Evolutionary conservation across 768 basidiomycete species (phyloP).

Genomic region (Boletus rubroflammeus): DNA sequence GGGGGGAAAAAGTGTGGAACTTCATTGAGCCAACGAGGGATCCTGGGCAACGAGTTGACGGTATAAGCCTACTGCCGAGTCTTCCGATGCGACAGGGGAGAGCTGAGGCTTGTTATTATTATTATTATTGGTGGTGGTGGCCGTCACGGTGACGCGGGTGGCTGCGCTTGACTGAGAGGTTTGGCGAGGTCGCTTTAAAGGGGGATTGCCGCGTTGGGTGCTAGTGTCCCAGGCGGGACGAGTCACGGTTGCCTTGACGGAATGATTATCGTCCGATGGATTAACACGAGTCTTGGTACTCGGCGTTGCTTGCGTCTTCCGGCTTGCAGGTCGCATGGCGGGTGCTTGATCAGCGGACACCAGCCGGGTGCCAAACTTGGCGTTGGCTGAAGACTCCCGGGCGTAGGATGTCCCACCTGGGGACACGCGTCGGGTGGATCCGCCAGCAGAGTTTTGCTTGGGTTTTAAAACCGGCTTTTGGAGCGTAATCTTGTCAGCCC

Average conservation of each 20-base stretch:
- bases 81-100: constrained; percentile 67
- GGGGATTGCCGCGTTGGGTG: constrained; percentile 41
- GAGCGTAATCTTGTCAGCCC: constrained; percentile 85
- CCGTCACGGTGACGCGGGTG: constrained; percentile 37
- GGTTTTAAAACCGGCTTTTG: constrained; percentile 70
- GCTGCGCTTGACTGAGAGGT: constrained; percentile 70
- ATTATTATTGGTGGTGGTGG: constrained; percentile 25
- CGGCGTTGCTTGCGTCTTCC: constrained; percentile 47
- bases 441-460: constrained; percentile 31
- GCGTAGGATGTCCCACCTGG: constrained; percentile 57
- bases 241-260: constrained; percentile 70
- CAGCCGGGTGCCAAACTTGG: constrained; percentile 87
- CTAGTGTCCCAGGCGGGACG: constrained; percentile 71
- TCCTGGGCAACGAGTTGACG: constrained; percentile 78
- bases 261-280: constrained; percentile 63
- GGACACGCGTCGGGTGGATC: constrained; percentile 37
- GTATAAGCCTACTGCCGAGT: constrained; percentile 82
- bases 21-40: constrained; percentile 53
- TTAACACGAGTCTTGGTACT: constrained; percentile 43
- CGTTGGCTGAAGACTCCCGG: constrained; percentile 82
- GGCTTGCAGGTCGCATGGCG: constrained; percentile 56
- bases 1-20: background rate
- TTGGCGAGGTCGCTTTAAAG: constrained; percentile 62
- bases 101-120: constrained; percentile 38
- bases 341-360: constrained; percentile 56